Conservation (phyloP, 2,329 filamentous ascomycete genomes). For the Colletotrichum tanaceti region DNA sequence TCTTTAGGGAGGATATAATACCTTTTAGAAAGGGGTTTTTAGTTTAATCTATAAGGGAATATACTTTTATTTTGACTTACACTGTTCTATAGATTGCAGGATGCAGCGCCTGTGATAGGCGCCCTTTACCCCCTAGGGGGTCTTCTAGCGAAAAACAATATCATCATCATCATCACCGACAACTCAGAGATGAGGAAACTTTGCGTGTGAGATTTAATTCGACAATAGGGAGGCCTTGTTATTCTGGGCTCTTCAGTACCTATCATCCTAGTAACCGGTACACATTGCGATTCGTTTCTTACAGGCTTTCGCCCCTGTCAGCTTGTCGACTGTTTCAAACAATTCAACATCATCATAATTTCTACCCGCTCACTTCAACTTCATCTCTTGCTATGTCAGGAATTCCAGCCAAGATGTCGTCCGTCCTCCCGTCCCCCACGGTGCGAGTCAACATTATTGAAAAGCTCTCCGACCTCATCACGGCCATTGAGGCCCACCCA, state of each 20-base stretch:
- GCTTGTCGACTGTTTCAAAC: not conserved
- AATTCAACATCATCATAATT: not conserved
- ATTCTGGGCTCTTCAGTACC: not conserved
- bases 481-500: slow-evolving; percentile 47
- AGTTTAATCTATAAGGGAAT: no score
- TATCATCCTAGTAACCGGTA: not conserved
- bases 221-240: slow-evolving; percentile 3
- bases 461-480: slow-evolving; percentile 46
- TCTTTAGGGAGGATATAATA: no score
- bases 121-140: no score
- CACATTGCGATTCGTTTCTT: not conserved
- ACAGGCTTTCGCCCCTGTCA: not conserved
- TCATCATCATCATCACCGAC: no score
- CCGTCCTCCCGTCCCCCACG: slow-evolving; percentile 43
- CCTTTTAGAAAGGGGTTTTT: no score
- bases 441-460: slow-evolving; percentile 45
- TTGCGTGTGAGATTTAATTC: slow-evolving; percentile 24
- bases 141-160: no score
- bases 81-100: no score
- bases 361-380: not conserved
- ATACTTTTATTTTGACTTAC: no score
- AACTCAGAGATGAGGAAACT: slow-evolving; percentile 29
- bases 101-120: no score
- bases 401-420: slow-evolving; percentile 26
- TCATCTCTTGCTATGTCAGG: not conserved